Conservation (phyloP, 768 basidiomycete species). For the Butyriboletus loyo region DNA sequence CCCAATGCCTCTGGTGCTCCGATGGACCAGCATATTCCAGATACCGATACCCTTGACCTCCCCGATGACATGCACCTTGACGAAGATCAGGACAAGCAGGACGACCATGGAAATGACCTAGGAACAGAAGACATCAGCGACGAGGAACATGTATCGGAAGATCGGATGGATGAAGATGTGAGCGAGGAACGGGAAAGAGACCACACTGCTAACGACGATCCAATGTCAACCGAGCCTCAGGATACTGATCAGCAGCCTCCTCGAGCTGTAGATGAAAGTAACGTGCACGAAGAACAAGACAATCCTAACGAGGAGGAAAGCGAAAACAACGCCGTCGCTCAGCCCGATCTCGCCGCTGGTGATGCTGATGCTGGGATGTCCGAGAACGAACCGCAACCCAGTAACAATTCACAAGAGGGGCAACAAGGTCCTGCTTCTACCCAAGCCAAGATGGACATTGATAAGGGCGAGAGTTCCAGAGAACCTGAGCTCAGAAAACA, state of each 20-base stretch:
- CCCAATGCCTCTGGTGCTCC: conserved; percentile 58
- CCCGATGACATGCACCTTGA: conserved; percentile 82
- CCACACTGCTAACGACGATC: conserved; percentile 14
- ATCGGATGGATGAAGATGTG: conserved; percentile 28
- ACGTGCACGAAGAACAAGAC: conserved; percentile 24
- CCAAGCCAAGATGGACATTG: conserved; percentile 9
- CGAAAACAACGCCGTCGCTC: conserved; percentile 28
- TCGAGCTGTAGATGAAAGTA: conserved; percentile 17
- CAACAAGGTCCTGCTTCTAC: conserved; percentile 18
- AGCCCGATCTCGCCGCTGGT: conserved; percentile 36
- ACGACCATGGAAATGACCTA: conserved; percentile 24
- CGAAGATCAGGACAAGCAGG: conserved; percentile 29
- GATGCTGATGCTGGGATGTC: conserved; percentile 20
- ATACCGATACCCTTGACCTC: conserved; percentile 81
- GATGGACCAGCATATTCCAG: conserved; percentile 72
- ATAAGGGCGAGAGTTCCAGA: conserved; percentile 24
- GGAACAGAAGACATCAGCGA: conserved; percentile 39
- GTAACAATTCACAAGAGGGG: conserved; percentile 19
- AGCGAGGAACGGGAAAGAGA: conserved; percentile 7
- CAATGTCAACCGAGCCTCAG: conserved; percentile 22
- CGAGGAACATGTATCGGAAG: conserved; percentile 23
- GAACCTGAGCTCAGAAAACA: conserved; percentile 16
- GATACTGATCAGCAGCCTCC: conserved; percentile 20
- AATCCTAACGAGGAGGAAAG: conserved; percentile 29
- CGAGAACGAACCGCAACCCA: conserved; percentile 16